Evolutionary conservation across 2,329 filamentous ascomycete genomes (phyloP).

Genomic region (Dendrostoma leiphaemia): DNA sequence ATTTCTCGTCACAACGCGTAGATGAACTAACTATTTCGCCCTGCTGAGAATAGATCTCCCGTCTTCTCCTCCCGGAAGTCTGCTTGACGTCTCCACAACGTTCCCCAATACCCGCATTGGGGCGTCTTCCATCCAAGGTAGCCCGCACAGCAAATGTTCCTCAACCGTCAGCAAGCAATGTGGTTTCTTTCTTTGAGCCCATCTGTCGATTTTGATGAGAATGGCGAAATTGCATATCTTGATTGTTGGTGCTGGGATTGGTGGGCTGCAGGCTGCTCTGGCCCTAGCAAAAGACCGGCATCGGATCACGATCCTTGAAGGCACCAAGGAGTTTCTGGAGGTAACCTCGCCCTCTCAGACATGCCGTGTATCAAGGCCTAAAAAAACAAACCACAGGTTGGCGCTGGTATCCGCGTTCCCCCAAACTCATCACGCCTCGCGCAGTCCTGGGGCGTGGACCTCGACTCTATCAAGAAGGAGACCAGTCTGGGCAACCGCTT

Average conservation of each 20-base stretch:
- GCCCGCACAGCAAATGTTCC: too few relatives aligned
- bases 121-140: too few relatives aligned
- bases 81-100: too few relatives aligned
- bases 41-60: too few relatives aligned
- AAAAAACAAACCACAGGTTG: constrained; percentile 16
- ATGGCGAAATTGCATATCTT: neutral
- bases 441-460: constrained; percentile 29
- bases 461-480: constrained; percentile 27
- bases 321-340: neutral
- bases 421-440: constrained; percentile 31
- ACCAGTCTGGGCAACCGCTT: constrained; percentile 25
- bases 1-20: too few relatives aligned
- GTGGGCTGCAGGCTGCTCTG: neutral
- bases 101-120: too few relatives aligned
- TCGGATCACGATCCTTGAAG: neutral
- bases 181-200: too few relatives aligned
- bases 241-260: neutral
- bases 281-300: neutral
- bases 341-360: neutral
- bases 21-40: too few relatives aligned
- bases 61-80: too few relatives aligned
- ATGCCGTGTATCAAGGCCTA: neutral
- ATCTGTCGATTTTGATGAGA: too few relatives aligned
- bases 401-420: constrained; percentile 32
- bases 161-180: too few relatives aligned